A percentile compares a stretch with the other conserved stretches of the same genome.
Evolutionary conservation across 2,329 filamentous ascomycete genomes (phyloP).

Genomic region (Celoporthe dispersa): DNA sequence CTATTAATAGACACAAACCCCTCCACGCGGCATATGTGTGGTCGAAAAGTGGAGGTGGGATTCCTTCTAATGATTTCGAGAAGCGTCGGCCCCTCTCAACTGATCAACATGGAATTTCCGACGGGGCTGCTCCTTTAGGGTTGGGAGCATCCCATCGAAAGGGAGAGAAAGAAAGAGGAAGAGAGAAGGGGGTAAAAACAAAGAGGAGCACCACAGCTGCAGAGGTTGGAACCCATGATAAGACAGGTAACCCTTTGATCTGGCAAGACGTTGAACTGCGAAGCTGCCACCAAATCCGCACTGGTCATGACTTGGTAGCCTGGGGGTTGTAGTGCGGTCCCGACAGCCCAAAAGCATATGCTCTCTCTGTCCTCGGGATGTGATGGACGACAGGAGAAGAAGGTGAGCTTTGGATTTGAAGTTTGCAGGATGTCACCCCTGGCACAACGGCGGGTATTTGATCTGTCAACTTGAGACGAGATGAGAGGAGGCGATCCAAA

Average conservation of each 20-base stretch:
- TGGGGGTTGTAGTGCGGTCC: background rate
- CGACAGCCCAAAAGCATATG: background rate
- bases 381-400: background rate
- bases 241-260: background rate
- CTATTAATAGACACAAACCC: constrained; percentile 15
- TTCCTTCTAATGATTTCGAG: constrained; percentile 20
- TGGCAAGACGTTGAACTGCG: background rate
- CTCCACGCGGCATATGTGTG: constrained; percentile 2
- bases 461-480: constrained; percentile 3
- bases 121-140: background rate
- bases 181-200: too few species aligned
- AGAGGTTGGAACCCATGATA: background rate
- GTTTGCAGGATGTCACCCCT: constrained; percentile 6
- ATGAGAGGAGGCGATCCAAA: constrained; percentile 1
- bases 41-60: constrained; percentile 10
- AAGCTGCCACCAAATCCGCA: background rate
- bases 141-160: background rate
- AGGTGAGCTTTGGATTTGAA: background rate
- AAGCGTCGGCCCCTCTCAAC: background rate
- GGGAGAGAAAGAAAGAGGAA: background rate
- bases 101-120: background rate
- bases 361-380: background rate
- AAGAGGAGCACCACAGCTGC: background rate
- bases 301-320: too few species aligned
- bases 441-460: background rate